Base-by-base conservation (phyloP, 176 grass and related monocot species). In the Cymbopogon citratus region DNA sequence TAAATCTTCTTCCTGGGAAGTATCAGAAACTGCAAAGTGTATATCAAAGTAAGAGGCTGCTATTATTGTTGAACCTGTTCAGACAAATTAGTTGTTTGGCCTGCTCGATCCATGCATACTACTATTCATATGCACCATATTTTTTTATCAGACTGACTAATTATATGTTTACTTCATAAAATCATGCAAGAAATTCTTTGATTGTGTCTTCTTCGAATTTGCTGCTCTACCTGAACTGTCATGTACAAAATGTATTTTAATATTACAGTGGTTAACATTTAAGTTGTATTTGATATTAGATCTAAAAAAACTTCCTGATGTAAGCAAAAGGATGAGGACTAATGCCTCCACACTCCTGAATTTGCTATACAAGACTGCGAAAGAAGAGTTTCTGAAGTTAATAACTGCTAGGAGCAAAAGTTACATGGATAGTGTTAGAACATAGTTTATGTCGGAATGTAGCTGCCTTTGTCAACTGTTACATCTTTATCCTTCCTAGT, bases 1-100 rank as follows among this genome's bases (percentile, higher is more conserved):
- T 69, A 94, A 89, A 40, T 86, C 89, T 78, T 89, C 86, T 82
- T 46, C 87, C 57, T 97, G 90, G 87, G 87, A 89, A 86, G 73
- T 87, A 78, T 72, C 83, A 39, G 87, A 89, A 81, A 84, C 86
- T 56, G 69, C 80, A 23, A 88, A 97, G 69, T 92, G 83, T 75
- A 75, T 90, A 71, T 90, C 94, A 28, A 92, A 85, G 94, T 97
- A 92, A 85, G 80, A 38, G n/a, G 5, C 11, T 48, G 2, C 6
- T 31, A 75, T 84, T 79, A 43, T 43, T 80, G 11, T 31, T 87
- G 18, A 59, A 51, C 38, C 46, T 38, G 67, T 73, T 45, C 6
- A 25, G 44, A 83, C 46, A 51, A 84, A 73, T 16, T 71, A 19
- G 5, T 77, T 66, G 45, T 83, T 43, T 54, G 66, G 63, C 13